Percentiles rank a stretch among this genome's conserved stretches.
Evolutionary conservation across 176 grass and related monocot species (phyloP).

Genomic region (Avena insularis): DNA sequence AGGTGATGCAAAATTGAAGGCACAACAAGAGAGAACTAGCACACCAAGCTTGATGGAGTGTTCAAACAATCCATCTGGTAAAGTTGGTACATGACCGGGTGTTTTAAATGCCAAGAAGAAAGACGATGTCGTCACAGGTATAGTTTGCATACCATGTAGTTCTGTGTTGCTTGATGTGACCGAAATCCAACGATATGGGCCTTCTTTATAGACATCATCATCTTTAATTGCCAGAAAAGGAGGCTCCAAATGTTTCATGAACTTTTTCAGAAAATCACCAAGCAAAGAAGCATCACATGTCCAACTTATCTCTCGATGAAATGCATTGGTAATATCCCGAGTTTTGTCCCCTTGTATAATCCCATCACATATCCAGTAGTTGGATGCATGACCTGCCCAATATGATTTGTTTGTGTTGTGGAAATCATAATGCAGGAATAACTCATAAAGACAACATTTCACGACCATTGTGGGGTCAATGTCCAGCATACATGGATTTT

Average conservation of each 20-base stretch:
- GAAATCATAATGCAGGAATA: background rate
- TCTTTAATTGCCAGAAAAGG: background rate
- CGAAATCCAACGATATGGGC: background rate
- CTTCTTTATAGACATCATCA: background rate
- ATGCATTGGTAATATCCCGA: background rate
- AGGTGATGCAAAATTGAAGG: slow-evolving; percentile 30
- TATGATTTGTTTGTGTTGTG: background rate
- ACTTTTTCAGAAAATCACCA: fast-evolving
- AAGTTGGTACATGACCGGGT: fast-evolving
- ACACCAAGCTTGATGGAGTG: background rate
- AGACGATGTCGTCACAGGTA: background rate
- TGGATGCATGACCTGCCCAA: background rate
- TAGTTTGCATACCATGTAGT: background rate
- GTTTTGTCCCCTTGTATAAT: background rate
- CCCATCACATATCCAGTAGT: slow-evolving; percentile 8
- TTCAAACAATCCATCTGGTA: background rate
- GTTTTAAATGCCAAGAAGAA: background rate
- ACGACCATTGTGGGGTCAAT: fast-evolving
- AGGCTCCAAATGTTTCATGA: background rate
- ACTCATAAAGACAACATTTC: background rate
- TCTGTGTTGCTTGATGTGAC: background rate
- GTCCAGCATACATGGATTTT: background rate
- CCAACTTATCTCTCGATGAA: background rate
- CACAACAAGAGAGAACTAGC: background rate
- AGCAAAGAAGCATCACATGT: background rate